These are phyloP conservation scores for Hygrocybe coccinea DNA, from an alignment of 768 basidiomycete genomes.

Conservation along the genomic window DNA sequence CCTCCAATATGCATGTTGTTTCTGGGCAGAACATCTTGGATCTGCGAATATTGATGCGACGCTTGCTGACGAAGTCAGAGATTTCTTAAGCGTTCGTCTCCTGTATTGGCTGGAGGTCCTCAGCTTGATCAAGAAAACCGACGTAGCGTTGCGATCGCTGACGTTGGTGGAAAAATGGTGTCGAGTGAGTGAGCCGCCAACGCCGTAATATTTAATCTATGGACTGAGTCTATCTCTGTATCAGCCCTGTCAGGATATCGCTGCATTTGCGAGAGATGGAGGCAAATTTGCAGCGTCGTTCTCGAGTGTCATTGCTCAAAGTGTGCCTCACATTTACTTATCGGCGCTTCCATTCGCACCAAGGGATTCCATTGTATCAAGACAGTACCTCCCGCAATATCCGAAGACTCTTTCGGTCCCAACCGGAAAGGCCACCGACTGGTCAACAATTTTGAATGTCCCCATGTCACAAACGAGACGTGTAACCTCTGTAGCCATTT, in stretches of 20 bases:
- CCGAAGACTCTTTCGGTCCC: neutral
- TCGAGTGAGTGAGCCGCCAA: neutral
- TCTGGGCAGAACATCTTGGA: slow-evolving; percentile 31
- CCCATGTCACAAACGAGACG: neutral
- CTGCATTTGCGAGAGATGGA: slow-evolving; percentile 20
- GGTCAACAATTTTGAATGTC: slow-evolving; percentile 1
- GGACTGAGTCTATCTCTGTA: neutral
- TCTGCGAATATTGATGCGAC: slow-evolving; percentile 7
- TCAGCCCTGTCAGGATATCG: neutral
- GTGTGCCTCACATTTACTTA: slow-evolving; percentile 35
- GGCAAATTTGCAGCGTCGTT: slow-evolving; percentile 28
- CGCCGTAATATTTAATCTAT: neutral
- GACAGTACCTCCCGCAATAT: slow-evolving; percentile 10
- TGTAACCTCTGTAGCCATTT: neutral
- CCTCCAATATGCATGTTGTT: slow-evolving; percentile 35
- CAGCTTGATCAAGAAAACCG: slow-evolving; percentile 18
- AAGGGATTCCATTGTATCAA: slow-evolving; percentile 16
- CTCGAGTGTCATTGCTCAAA: slow-evolving; percentile 5
- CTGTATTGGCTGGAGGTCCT: slow-evolving; percentile 40
- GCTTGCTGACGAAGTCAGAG: slow-evolving; percentile 3
- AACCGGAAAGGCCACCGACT: neutral
- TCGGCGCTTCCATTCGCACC: slow-evolving; percentile 37
- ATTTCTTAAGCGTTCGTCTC: slow-evolving; percentile 23
- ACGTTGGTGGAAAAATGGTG: neutral
- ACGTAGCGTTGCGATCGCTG: neutral